Base-by-base conservation (phyloP, 2,329 filamentous ascomycete genomes). In the Fusarium pilosicola region DNA sequence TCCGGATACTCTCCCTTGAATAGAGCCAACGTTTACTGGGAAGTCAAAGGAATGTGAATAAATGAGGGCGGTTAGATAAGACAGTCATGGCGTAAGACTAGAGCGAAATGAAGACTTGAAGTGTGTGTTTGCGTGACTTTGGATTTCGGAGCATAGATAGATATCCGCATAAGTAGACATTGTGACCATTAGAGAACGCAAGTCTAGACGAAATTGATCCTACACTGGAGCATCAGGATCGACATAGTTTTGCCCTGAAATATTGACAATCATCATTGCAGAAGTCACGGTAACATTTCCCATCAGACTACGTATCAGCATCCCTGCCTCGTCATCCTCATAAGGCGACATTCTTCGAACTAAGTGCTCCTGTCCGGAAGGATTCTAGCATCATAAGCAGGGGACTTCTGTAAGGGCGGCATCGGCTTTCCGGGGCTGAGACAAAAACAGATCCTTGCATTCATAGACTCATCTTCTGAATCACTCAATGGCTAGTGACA, bases 381-480 rank as follows among this genome's bases (percentile, higher is more conserved):
- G 34, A 46, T 34, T 41, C 46, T 61, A 61, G 58, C 32, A 30
- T 51, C 28, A 55, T 22, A 48, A 32, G 60, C 38, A 63, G 34
- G 54, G 60, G 42, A 34, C 41, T 48, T 60, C 32, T 63, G 54
- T 60, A 60, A 46, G 54, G 60, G 60, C 32, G 14, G 17, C 24
- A 26, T 62, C 39, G 20, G 8, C 18, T 14, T 44, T 62, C 42
- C 38, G 60, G 44, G 60, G 60, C 60, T 60, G 52, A 63, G 61
- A 60, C 54, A 45, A 24, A 28, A 20, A n/a, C 28, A 45, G 41
- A 52, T 34, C 42, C 56, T 61, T 61, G 54, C 36, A 60, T 42
- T 39, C 24, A 18, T 39, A 15, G 34, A 52, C 56, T 51, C 10
- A 36, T 26, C 26, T 38, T 54, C 49, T 41, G 56, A 52, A 59